Percentiles rank a stretch among this genome's conserved stretches.
phyloP scores from a whole-genome alignment of 805 yeast species.

The Cyberlindnera bimundalis region DNA sequence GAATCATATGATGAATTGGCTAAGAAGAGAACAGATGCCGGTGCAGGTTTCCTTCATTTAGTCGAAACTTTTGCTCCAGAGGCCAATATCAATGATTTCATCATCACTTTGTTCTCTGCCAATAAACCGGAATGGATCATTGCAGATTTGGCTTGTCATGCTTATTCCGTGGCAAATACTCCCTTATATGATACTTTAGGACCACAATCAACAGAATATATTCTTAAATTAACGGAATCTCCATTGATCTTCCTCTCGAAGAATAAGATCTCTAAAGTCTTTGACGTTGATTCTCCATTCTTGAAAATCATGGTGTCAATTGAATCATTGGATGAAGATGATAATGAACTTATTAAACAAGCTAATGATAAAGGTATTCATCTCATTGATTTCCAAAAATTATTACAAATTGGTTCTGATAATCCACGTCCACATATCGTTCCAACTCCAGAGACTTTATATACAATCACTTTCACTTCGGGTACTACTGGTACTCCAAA shows the following conservation, averaged over 20 bases:
- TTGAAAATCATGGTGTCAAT: slow-evolving; percentile 54
- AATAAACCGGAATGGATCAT: slow-evolving; percentile 68
- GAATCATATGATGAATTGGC: slow-evolving; percentile 42
- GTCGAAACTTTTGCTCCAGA: slow-evolving; percentile 37
- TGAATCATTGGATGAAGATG: slow-evolving; percentile 41
- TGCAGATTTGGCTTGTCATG: slow-evolving; percentile 63
- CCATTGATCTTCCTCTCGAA: slow-evolving; percentile 58
- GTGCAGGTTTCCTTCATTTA: slow-evolving; percentile 50
- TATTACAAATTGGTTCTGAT: slow-evolving; percentile 39
- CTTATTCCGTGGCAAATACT: slow-evolving; percentile 52
- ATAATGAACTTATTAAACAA: slow-evolving; percentile 30
- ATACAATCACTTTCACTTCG: slow-evolving; percentile 68
- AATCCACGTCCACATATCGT: slow-evolving; percentile 41
- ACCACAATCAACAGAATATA: slow-evolving; percentile 58
- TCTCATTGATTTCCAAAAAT: slow-evolving; percentile 33
- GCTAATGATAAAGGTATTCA: slow-evolving; percentile 30
- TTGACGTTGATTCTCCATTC: slow-evolving; percentile 42
- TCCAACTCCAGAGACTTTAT: slow-evolving; percentile 50
- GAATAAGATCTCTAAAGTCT: slow-evolving; percentile 45
- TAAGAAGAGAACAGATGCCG: slow-evolving; percentile 43
- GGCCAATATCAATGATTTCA: slow-evolving; percentile 37
- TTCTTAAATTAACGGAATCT: slow-evolving; percentile 55
- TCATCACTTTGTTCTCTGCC: slow-evolving; percentile 52
- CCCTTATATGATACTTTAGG: slow-evolving; percentile 58
- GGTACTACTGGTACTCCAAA: slow-evolving; percentile 78